Base-by-base conservation (phyloP, 106 monocot species). In the Allium fistulosum region DNA sequence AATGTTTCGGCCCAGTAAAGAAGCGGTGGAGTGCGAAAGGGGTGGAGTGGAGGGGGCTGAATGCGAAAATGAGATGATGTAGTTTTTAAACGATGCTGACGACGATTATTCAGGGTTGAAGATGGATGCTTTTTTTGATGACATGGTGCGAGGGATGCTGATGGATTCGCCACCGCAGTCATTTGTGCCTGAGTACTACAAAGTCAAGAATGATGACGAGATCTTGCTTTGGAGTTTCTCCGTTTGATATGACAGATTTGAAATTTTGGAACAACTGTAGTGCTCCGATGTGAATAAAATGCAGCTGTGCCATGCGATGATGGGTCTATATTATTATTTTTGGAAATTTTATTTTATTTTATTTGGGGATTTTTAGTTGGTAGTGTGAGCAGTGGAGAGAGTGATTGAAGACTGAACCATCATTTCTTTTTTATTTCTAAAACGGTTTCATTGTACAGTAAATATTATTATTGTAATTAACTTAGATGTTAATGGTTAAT, bases 81-180 rank as follows among this genome's bases (percentile, higher is more conserved):
- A n/a, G 18, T 58, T 11, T 2, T 14, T 2, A 10, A 11, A 7
- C 13, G n/a, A n/a, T n/a, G 28, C 3, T 1, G 28, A 28, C 2
- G 48, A 52, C n/a, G 48, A 51, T 9, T 15, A 7, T 10, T 11
- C 8, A 26, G 45, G 59, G 48, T 47, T 17, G 9, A 2, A 13
- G 11, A 69, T 72, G 0, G 78, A 78, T 17, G 74, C 50, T 6
- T n/a, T 80, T 2, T 87, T 80, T 28, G 45, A 72, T 58, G 83
- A 87, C 66, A 87, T 87, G 87, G 87, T 80, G 10, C 74, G 72
- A 48, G 87, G 83, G 53, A 63, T 87, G 83, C 75, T 87, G 15
- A 80, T 80, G 60, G 87, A 83, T 58, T 83, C 86, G 51, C 66
- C 74, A 49, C 67, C 71, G 49, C 65, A 51, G 63, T 2, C 28